phyloP scores from a whole-genome alignment of 129 eudicot species.

The Helianthus annuus region DNA sequence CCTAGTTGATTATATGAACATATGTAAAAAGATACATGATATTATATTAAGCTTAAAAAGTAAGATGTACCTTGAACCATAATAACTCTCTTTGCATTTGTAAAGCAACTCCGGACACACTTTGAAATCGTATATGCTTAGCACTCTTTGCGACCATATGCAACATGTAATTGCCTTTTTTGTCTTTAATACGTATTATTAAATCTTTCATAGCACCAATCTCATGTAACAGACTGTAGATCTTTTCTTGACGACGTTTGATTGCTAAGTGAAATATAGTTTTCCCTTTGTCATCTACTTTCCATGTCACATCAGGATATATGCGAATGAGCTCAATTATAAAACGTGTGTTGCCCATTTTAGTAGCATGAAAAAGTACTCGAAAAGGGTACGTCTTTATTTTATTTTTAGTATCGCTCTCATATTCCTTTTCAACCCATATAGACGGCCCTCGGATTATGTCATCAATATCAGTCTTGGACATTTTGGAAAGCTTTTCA shows the following conservation, averaged over 20 bases:
- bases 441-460: constrained; percentile 15
- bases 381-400: neutral
- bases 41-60: neutral
- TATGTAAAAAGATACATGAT: neutral
- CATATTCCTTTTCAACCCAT: no score
- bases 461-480: neutral
- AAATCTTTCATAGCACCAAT: constrained; percentile 23
- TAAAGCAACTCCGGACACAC: constrained; percentile 19
- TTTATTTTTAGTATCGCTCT: neutral
- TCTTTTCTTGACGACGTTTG: no score
- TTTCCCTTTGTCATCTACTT: constrained; percentile 9
- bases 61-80: constrained; percentile 16
- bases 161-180: constrained; percentile 8
- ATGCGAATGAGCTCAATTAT: constrained; percentile 12
- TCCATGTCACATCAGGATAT: constrained; percentile 24
- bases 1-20: neutral
- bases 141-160: constrained; percentile 9
- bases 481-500: neutral
- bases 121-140: neutral
- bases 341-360: constrained; percentile 6
- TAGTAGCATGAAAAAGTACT: constrained; percentile 12
- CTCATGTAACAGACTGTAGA: neutral
- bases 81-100: constrained; percentile 23
- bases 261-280: constrained; percentile 2
- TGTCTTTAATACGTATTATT: constrained; percentile 12